phyloP scores from a whole-genome alignment of 2,329 filamentous ascomycete genomes.

The Penicillium sp. region DNA sequence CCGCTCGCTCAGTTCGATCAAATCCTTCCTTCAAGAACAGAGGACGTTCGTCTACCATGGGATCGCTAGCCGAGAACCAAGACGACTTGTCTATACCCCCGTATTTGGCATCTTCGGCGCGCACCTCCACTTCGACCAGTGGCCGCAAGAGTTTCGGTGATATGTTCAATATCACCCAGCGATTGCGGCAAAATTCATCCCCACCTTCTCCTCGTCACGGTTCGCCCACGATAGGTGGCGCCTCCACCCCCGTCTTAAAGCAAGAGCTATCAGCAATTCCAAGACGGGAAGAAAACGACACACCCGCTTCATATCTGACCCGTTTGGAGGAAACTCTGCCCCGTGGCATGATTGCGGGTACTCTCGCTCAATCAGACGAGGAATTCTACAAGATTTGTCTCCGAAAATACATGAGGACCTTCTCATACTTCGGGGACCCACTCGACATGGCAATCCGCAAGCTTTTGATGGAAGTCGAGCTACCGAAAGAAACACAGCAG shows the following conservation, averaged over 20 bases:
- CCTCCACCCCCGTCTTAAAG: slow-evolving; percentile 70
- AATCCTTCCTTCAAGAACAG: slow-evolving; percentile 56
- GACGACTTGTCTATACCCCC: slow-evolving; percentile 69
- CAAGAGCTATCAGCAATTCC: slow-evolving; percentile 68
- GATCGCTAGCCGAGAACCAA: slow-evolving; percentile 72
- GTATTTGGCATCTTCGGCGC: slow-evolving; percentile 54
- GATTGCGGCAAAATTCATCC: slow-evolving; percentile 80
- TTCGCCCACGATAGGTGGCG: slow-evolving; percentile 57
- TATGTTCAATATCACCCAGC: slow-evolving; percentile 70
- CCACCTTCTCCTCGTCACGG: slow-evolving; percentile 65
- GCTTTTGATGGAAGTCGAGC: slow-evolving; percentile 90
- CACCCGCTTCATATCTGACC: slow-evolving; percentile 82
- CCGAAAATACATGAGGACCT: slow-evolving; percentile 91
- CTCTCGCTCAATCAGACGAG: slow-evolving; percentile 83
- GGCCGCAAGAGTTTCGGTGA: slow-evolving; percentile 92
- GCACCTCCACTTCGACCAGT: slow-evolving; percentile 79
- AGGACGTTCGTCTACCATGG: slow-evolving; percentile 85
- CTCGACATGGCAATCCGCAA: slow-evolving; percentile 98
- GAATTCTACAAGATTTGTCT: slow-evolving; percentile 79
- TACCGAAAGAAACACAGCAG: slow-evolving; percentile 96
- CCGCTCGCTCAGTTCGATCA: slow-evolving; percentile 64
- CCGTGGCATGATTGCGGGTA: slow-evolving; percentile 78
- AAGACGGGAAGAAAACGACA: slow-evolving; percentile 80
- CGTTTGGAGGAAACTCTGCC: slow-evolving; percentile 78
- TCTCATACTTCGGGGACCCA: slow-evolving; percentile 92